Evolutionary conservation across 768 basidiomycete species (phyloP), one percentile per base, ranked within the genome.

Genomic region (Tubosaeta sp.): DNA sequence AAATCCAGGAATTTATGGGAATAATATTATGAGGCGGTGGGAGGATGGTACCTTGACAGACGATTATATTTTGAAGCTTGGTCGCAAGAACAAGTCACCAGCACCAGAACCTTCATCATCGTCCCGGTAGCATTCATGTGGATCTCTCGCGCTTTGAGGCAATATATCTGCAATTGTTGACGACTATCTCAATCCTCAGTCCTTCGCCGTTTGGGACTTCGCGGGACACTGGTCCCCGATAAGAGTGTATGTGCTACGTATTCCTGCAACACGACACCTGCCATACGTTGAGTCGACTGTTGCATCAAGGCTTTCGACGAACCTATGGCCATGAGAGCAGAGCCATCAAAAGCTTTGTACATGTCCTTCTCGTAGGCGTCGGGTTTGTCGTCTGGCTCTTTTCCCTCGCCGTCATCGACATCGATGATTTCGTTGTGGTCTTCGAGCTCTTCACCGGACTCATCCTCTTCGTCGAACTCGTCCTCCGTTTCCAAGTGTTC

Each of bases 21-120:
- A 75, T 11, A 95, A 95, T 64, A 75, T 94, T 53, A 56, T 94
- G 62, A 80, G 82, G 59, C 87, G 86, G 52, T 93, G 89, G 86
- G 87, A 92, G 57, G 87, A 90, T 54, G 87, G 88, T 27, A 86
- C 83, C 1, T 63, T 90, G 44, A 77, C 79, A 29, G 69, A 70
- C n/a, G 57, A 59, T 14, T 66, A 68, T 16, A 59, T 70, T 24
- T 31, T 61, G 46, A 67, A 61, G 46, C 52, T 69, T 13, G 67
- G 36, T 19, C 38, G 48, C 21, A 63, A 56, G 27, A 68, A 60
- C 46, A 59, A 58, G 40, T 21, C 27, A 27, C 27, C 27, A 27
- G 27, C 12, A 16, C 29, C 53, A 32, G 19, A 25, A 36, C 35
- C 50, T 9, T n/a, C 44, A 9, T 43, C 46, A 14, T 29, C 40